Evolutionary conservation across 1,139 yeast genomes (phyloP), one percentile per base, ranked within the genome.

Genomic region (Nakaseomyces delphensis): DNA sequence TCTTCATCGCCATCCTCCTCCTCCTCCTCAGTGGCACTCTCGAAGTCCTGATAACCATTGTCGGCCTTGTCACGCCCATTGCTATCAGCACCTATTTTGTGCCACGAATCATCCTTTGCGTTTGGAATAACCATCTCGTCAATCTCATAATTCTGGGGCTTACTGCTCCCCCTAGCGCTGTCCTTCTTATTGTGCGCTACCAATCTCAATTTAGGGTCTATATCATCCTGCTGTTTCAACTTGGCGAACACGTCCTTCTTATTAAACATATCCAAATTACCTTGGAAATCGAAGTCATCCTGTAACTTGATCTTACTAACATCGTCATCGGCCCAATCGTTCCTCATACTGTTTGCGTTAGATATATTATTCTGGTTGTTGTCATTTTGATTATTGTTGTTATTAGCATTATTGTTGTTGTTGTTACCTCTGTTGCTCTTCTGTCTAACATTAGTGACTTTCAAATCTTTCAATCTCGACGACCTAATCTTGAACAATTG

Each of bases 261-360:
- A 62, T 89, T 94, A 57, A 89, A 89, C 70, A 80, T 76, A 23
- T 83, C 81, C 51, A 87, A 70, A 56, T 83, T 85, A 9, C 87
- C 82, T 46, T 77, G 85, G 62, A 89, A 89, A 60, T 89, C 96
- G 64, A 89, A 89, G 49, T 87, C 96, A 18, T 71, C 77, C 31
- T 74, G 63, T 23, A 66, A 52, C 50, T 75, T 75, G 48, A 77
- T 71, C 41, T 70, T 66, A 14, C 64, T 57, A 3, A 73, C 73
- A 47, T 74, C 77, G 24, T 69, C 72, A 39, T 71, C 73, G 32
- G 58, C 57, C 83, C 83, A 78, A 38, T 71, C 74, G 21, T 31
- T 38, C 31, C 38, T 41, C 14, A 15, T 20, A 18, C 27, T 33
- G 13, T 25, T 24, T 4, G 25, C 40, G 37, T 39, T 30, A 33